phyloP scores from a whole-genome alignment of 306 rosid genomes.

The Rubus idaeus region DNA sequence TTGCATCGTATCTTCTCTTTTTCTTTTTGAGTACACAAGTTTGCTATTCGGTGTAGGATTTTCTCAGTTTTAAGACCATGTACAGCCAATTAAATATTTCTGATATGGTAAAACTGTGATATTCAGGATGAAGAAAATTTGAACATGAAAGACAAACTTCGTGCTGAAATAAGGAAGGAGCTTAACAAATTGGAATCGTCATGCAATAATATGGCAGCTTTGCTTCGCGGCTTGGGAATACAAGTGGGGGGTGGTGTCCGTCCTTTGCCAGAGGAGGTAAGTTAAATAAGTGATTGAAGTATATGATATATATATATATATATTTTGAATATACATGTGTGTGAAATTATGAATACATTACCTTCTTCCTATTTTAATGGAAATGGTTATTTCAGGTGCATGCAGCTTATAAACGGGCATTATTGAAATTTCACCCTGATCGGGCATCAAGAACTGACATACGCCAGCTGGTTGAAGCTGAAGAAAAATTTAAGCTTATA shows the following conservation, averaged over 20 bases:
- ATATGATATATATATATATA: background rate
- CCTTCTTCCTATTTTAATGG: background rate
- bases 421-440: conserved; percentile 85
- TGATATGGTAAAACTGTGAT: conserved; percentile 28
- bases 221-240: conserved; percentile 86
- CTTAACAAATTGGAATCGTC: conserved; percentile 61
- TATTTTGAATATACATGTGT: background rate
- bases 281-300: conserved; percentile 8
- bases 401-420: conserved; percentile 74
- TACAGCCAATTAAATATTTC: background rate
- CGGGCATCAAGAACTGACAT: conserved; percentile 72
- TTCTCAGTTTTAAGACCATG: conserved; percentile 12
- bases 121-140: conserved; percentile 76
- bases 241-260: conserved; percentile 49
- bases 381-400: conserved; percentile 62
- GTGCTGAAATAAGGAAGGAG: conserved; percentile 62
- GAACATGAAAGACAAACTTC: conserved; percentile 76
- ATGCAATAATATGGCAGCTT: conserved; percentile 68
- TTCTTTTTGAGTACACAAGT: background rate
- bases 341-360: background rate
- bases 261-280: conserved; percentile 66
- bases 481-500: conserved; percentile 87
- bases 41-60: background rate
- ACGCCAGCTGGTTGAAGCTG: conserved; percentile 83
- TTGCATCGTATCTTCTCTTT: background rate